Conservation (phyloP, 2,329 filamentous ascomycete genomes). For the Colletotrichum tropicale region DNA sequence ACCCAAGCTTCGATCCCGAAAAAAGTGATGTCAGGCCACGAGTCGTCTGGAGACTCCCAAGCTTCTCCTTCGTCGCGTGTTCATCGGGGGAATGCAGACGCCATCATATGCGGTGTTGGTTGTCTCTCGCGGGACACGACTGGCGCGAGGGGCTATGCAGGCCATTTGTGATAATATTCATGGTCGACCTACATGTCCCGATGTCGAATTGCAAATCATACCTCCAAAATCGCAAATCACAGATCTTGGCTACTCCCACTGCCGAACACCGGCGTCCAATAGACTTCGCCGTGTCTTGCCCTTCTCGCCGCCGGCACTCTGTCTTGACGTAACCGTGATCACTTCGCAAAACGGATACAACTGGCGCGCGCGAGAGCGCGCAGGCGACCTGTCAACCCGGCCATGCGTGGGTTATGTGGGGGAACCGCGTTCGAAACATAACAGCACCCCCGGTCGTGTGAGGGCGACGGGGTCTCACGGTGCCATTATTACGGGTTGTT, state of each 20-base stretch:
- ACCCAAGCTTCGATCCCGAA: not conserved
- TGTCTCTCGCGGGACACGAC: not conserved
- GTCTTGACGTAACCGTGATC: not conserved
- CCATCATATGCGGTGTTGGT: not conserved
- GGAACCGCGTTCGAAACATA: conserved; percentile 5
- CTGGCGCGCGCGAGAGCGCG: not conserved
- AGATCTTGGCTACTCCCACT: not conserved
- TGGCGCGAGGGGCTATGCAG: not conserved
- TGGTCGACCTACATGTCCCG: not conserved
- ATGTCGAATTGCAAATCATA: not conserved
- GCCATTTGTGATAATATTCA: not conserved
- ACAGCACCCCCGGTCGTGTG: not conserved
- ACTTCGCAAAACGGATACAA: not conserved
- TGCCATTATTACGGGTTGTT: not conserved
- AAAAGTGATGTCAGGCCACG: conserved; percentile 1
- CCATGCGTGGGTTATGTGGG: not conserved
- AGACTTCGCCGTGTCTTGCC: not conserved
- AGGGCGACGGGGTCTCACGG: not conserved
- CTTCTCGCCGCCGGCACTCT: not conserved
- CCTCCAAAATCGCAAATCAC: not conserved
- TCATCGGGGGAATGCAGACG: not conserved
- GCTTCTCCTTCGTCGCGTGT: not conserved
- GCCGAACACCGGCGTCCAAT: not conserved
- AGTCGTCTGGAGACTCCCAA: not conserved
- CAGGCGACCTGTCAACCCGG: not conserved